phyloP scores from a whole-genome alignment of 2,329 filamentous ascomycete species.

The Calonectria leucothoes region DNA sequence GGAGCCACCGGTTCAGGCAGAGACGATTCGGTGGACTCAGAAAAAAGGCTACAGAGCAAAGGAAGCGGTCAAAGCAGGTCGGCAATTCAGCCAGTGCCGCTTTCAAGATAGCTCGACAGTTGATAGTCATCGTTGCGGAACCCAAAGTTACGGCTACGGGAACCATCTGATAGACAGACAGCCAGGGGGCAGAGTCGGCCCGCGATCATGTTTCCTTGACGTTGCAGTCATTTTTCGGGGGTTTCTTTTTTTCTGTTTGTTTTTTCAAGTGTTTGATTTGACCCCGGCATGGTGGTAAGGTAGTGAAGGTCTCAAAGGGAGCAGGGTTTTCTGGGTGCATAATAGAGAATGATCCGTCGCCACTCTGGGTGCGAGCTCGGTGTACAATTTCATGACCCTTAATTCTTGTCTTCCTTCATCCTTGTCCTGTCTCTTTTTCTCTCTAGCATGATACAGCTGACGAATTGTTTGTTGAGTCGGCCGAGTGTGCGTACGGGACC shows the following conservation, averaged over 20 bases:
- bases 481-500: background rate
- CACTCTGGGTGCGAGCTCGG: conserved; percentile 31
- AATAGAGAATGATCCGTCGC: conserved; percentile 44
- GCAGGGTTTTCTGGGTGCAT: conserved; percentile 43
- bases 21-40: conserved; percentile 14
- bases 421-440: background rate
- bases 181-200: conserved; percentile 39
- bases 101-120: conserved; percentile 43
- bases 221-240: conserved; percentile 31
- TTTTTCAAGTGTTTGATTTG: conserved; percentile 19
- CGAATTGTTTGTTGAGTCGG: background rate
- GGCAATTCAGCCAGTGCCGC: conserved; percentile 40
- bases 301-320: conserved; percentile 41
- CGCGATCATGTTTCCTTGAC: conserved; percentile 39
- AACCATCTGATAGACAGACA: conserved; percentile 45
- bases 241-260: conserved; percentile 30
- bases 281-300: conserved; percentile 40
- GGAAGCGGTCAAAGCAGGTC: conserved; percentile 41
- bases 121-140: conserved; percentile 43
- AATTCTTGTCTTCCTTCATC: background rate
- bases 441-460: background rate
- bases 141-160: conserved; percentile 38
- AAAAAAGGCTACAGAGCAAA: conserved; percentile 42
- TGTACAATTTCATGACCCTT: conserved; percentile 12
- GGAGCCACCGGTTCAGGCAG: conserved; percentile 35